Conservation (phyloP, 192 early-diverging fungal genomes). For the Coemansia sp. region DNA sequence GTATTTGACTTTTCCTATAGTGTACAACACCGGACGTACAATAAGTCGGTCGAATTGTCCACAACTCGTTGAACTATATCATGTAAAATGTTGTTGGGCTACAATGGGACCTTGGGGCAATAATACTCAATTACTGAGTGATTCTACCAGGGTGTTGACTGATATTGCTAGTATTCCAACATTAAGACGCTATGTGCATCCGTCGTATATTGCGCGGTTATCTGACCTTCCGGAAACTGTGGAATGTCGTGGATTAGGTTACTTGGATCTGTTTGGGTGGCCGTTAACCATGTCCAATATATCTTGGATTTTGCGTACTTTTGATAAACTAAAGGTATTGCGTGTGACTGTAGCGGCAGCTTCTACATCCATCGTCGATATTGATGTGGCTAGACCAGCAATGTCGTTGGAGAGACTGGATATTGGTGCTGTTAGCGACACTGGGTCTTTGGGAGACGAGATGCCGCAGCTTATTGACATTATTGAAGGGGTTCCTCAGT, state of each 20-base stretch:
- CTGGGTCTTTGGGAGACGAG: conserved; percentile 12
- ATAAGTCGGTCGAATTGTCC: conserved; percentile 44
- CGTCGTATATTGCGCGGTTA: conserved; percentile 43
- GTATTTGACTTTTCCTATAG: conserved; percentile 49
- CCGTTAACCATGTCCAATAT: conserved; percentile 38
- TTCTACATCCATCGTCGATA: background rate
- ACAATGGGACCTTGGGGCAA: conserved; percentile 29
- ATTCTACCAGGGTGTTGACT: conserved; percentile 44
- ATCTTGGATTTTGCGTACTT: conserved; percentile 26
- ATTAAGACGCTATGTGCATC: conserved; percentile 38
- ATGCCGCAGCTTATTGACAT: conserved; percentile 10
- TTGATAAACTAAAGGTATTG: conserved; percentile 3
- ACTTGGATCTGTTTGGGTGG: conserved; percentile 49
- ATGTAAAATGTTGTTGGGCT: conserved; percentile 56
- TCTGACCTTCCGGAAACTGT: conserved; percentile 28
- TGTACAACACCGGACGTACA: conserved; percentile 47
- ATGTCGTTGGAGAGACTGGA: conserved; percentile 7
- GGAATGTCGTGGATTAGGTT: conserved; percentile 8
- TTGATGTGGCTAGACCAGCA: background rate
- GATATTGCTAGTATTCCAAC: conserved; percentile 36
- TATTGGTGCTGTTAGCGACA: conserved; percentile 13
- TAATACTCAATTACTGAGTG: conserved; percentile 17
- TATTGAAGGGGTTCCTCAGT: background rate
- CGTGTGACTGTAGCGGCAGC: conserved; percentile 20
- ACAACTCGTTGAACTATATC: conserved; percentile 27